Percentiles rank a stretch among this genome's conserved stretches.
Evolutionary conservation across 805 yeast species (phyloP).

Genomic region (Wickerhamomyces tratensis): DNA sequence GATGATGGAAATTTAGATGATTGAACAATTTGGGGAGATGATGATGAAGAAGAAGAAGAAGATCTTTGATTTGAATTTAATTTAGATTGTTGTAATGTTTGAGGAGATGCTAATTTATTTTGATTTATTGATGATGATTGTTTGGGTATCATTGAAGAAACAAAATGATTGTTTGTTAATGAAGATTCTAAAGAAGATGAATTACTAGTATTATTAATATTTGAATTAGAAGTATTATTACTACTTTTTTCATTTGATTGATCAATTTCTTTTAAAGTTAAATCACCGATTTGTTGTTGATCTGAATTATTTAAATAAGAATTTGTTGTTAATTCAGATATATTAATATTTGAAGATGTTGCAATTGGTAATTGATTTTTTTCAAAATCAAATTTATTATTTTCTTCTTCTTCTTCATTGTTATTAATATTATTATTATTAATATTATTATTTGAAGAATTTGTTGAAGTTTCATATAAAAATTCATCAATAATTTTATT

Average conservation of each 20-base stretch:
- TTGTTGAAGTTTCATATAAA: neutral
- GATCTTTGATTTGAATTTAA: constrained; percentile 5
- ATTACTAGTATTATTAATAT: constrained; percentile 1
- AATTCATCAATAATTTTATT: constrained; percentile 16
- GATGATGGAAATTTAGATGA: no score
- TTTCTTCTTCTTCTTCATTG: no score
- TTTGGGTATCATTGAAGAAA: neutral
- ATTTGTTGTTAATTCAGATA: constrained; percentile 14
- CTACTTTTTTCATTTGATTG: neutral
- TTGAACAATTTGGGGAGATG: no score
- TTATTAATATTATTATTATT: no score
- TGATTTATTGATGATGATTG: no score
- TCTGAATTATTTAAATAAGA: no score
- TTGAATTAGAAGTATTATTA: constrained; percentile 3
- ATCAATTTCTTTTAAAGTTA: constrained; percentile 11
- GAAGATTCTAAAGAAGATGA: constrained; percentile 5
- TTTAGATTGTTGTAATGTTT: constrained; percentile 1
- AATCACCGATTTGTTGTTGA: constrained; percentile 13
- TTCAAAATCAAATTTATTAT: neutral
- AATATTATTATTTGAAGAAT: neutral
- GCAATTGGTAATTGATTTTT: constrained; percentile 14
- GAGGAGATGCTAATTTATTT: neutral
- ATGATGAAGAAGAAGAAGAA: constrained; percentile 1
- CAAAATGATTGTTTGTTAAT: neutral
- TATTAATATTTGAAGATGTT: constrained; percentile 18